Evolutionary conservation across 768 basidiomycete species (phyloP).

Genomic region (Russula vinacea): DNA sequence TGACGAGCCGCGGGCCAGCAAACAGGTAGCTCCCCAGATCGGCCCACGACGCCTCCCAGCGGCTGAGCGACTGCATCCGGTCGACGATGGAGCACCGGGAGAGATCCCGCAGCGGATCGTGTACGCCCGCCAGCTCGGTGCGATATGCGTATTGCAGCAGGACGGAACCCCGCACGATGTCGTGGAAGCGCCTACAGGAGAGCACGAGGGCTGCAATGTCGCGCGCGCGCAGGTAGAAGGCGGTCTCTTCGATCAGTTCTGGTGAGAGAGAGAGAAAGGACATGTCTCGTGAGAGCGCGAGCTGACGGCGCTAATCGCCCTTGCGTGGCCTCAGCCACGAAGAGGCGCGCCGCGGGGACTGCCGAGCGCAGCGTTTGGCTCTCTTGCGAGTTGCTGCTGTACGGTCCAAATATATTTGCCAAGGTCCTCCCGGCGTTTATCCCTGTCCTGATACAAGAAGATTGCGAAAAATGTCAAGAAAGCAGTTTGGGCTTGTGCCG

Average conservation of each 20-base stretch:
- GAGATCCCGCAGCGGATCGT: slow-evolving; percentile 12
- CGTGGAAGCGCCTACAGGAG: not conserved
- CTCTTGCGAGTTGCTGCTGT: no score
- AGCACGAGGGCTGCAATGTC: slow-evolving; percentile 8
- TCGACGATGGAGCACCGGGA: slow-evolving; percentile 3
- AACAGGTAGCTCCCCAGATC: slow-evolving; percentile 5
- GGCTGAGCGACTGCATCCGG: slow-evolving; percentile 12
- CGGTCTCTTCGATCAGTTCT: slow-evolving; percentile 18
- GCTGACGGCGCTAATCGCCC: not conserved
- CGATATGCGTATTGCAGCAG: slow-evolving; percentile 14
- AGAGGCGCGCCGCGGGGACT: slow-evolving; percentile 5
- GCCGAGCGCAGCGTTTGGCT: slow-evolving; percentile 1
- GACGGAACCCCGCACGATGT: slow-evolving; percentile 10
- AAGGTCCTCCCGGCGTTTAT: no score
- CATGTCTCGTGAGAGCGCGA: not conserved
- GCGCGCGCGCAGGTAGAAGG: not conserved
- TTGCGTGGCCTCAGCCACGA: not conserved
- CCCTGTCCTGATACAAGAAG: no score
- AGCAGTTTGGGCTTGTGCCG: no score
- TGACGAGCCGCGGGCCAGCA: slow-evolving; percentile 6
- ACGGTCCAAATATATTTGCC: no score
- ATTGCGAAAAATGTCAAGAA: no score
- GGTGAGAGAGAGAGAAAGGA: slow-evolving; percentile 17
- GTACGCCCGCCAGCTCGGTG: slow-evolving; percentile 1
- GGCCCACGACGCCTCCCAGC: slow-evolving; percentile 19